These are phyloP conservation scores for Cucumis hystrix DNA, from an alignment of 306 rosid genomes.

Conservation along the genomic window DNA sequence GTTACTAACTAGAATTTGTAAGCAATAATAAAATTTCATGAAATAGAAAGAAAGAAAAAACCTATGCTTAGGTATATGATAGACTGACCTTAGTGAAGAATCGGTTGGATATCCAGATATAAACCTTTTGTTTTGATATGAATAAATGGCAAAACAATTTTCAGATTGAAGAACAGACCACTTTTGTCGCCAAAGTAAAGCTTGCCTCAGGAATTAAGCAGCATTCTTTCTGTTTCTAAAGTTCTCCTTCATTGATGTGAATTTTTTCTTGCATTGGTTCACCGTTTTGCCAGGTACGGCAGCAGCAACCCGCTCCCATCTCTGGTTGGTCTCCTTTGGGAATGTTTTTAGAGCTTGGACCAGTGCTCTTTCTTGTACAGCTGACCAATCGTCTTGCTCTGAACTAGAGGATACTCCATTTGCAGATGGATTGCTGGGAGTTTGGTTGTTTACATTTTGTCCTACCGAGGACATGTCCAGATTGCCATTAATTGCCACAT, in stretches of 20 bases:
- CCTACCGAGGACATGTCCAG: constrained; percentile 18
- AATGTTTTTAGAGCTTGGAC: constrained; percentile 94
- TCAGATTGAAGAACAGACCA: neutral
- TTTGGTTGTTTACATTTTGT: constrained; percentile 19
- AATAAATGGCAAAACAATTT: neutral
- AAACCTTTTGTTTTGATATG: neutral
- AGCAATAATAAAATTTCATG: neutral
- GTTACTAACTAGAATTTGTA: neutral
- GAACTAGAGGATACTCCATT: constrained; percentile 41
- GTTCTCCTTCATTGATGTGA: constrained; percentile 69
- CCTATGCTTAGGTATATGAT: neutral
- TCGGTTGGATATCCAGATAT: neutral
- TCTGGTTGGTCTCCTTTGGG: constrained; percentile 72
- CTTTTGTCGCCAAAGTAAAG: neutral
- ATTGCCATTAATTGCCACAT: constrained; percentile 16
- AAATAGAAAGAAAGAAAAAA: neutral
- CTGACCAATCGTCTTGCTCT: constrained; percentile 80
- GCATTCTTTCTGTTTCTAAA: constrained; percentile 75
- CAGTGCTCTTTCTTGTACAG: constrained; percentile 80
- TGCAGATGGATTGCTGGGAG: constrained; percentile 17
- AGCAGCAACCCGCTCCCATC: constrained; percentile 92
- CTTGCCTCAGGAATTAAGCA: constrained; percentile 11
- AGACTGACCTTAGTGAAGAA: constrained; percentile 5
- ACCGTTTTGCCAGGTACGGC: constrained; percentile 90
- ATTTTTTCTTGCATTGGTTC: constrained; percentile 88